Base-by-base conservation (phyloP, 495 filamentous ascomycete genomes). In the Lasiosphaeriaceae sp. region DNA sequence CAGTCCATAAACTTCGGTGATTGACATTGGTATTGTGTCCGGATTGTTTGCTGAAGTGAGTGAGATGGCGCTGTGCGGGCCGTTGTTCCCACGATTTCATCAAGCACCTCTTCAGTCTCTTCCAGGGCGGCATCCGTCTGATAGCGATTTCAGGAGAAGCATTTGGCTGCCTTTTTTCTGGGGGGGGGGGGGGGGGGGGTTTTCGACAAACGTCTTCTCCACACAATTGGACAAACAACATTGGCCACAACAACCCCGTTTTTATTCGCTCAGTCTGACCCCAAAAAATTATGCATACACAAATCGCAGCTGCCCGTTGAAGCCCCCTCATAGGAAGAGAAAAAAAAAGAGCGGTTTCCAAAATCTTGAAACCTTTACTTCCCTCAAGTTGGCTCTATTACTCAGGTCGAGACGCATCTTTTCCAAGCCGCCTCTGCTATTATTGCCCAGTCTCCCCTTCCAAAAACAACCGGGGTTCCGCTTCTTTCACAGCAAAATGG, bases 401-500 rank as follows among this genome's bases (percentile, higher is more conserved):
- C 48, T 68, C n/a, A 50, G 46, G 41, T 48, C 49, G 45, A 47
- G 54, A 31, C 55, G 47, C 21, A 37, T 62, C 41, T 41, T 67
- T 31, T 23, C 48, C 62, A 57, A 56, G 51, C 31, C 60, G 20
- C 56, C 45, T 45, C 49, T 31, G 17, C n/a, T n/a, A n/a, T 46
- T 23, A 3, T 21, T 19, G 9, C 14, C 41, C 44, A 48, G 52
- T n/a, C 49, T 24, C 39, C 41, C 26, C 23, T 17, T 55, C 8
- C 41, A 43, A 41, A 24, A 24, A 43, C 50, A 43, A 14, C 50
- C 50, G 20, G 61, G 47, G 44, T 34, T 29, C 9, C 34, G 52
- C 55, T 52, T 51, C 59, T 52, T 49, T 46, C 58, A 63, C 59
- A 55, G 48, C 46, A 68, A 61, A 59, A 70, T 70, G 67, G 59